Percentiles rank a stretch among this genome's conserved stretches.
These are phyloP conservation scores for Pleurotus platypus DNA, from an alignment of 768 basidiomycete species.

Conservation along the genomic window DNA sequence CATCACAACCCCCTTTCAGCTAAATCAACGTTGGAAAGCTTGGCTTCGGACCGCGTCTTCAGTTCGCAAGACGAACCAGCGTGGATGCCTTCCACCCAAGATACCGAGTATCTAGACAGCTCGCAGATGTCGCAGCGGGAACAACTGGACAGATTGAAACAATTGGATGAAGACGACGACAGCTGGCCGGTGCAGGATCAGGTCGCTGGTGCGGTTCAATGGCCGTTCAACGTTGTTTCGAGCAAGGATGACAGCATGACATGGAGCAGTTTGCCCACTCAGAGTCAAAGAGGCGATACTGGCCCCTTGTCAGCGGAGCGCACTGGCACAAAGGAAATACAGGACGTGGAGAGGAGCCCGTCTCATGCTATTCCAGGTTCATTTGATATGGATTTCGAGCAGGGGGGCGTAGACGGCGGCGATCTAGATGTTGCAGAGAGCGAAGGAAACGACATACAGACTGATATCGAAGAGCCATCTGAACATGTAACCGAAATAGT, in stretches of 20 bases:
- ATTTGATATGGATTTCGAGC: conserved; percentile 33
- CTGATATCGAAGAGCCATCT: background rate
- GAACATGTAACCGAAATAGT: background rate
- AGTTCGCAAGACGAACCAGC: conserved; percentile 41
- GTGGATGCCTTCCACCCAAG: conserved; percentile 62
- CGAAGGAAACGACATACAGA: conserved; percentile 33
- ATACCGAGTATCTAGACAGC: conserved; percentile 41
- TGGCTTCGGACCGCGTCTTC: conserved; percentile 48
- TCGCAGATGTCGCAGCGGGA: conserved; percentile 29
- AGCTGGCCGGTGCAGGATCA: conserved; percentile 78
- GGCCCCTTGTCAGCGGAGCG: conserved; percentile 13
- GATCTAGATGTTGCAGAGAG: conserved; percentile 19
- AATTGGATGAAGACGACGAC: conserved; percentile 60
- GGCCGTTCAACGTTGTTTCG: conserved; percentile 53
- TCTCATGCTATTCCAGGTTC: conserved; percentile 21
- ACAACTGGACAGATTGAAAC: conserved; percentile 19
- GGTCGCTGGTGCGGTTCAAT: conserved; percentile 48
- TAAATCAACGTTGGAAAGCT: conserved; percentile 53
- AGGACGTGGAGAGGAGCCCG: conserved; percentile 12
- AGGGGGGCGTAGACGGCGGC: conserved; percentile 26
- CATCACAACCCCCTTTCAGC: conserved; percentile 33
- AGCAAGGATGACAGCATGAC: conserved; percentile 68
- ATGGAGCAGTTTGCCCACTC: conserved; percentile 68
- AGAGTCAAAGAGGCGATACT: conserved; percentile 47
- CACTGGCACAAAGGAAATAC: conserved; percentile 14